A percentile compares a stretch with the other conserved stretches of the same genome.
phyloP scores from a whole-genome alignment of 1,284 basidiomycete genomes.

The Lentinula novae-zelandiae region DNA sequence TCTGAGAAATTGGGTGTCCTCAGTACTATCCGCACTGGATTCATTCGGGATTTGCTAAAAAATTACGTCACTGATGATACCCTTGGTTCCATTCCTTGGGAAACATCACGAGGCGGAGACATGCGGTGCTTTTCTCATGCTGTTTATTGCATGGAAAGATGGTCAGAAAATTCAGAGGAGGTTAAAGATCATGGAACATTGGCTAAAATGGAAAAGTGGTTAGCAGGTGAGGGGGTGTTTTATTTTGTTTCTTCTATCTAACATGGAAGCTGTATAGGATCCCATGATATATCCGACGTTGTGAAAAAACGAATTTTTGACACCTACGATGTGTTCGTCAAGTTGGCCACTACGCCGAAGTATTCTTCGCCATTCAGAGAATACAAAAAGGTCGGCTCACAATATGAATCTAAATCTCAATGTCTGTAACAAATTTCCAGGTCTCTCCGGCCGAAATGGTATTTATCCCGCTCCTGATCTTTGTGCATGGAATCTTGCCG shows the following conservation, averaged over 20 bases:
- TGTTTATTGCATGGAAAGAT: constrained; percentile 47
- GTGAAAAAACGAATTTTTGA: constrained; percentile 25
- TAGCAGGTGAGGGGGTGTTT: constrained; percentile 27
- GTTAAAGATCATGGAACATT: constrained; percentile 31
- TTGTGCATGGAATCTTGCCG: constrained; percentile 31
- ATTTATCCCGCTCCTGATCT: constrained; percentile 47
- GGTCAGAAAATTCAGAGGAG: constrained; percentile 21
- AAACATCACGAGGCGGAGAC: constrained; percentile 54
- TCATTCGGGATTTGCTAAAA: constrained; percentile 48
- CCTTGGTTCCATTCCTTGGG: constrained; percentile 46
- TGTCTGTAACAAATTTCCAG: constrained; percentile 15
- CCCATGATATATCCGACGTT: background rate
- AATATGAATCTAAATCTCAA: background rate
- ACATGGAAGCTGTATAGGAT: background rate
- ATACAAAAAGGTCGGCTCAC: constrained; percentile 2
- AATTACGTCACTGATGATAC: constrained; percentile 37
- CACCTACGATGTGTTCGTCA: constrained; percentile 42
- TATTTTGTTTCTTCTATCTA: background rate
- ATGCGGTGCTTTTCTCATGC: constrained; percentile 59
- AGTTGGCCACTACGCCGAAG: constrained; percentile 33
- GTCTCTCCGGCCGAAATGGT: constrained; percentile 66
- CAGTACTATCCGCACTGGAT: constrained; percentile 45
- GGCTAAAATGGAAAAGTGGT: constrained; percentile 51
- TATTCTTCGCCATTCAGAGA: constrained; percentile 30
- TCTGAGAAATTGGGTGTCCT: constrained; percentile 70